These are phyloP conservation scores for Alternaria postmessia DNA, from an alignment of 2,329 filamentous ascomycete species.

Conservation along the genomic window DNA sequence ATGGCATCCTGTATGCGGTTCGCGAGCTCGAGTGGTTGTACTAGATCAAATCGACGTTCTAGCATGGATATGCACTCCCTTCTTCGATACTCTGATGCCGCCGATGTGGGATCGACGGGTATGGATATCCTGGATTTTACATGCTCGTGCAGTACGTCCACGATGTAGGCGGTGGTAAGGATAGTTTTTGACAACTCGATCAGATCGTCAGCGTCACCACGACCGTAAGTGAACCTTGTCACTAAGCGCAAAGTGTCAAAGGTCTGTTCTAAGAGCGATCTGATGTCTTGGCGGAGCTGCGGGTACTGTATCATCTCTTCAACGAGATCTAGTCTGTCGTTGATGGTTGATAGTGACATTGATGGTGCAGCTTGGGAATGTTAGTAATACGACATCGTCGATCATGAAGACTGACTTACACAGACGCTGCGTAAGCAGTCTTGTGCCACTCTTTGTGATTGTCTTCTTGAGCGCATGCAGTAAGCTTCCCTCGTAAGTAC, in stretches of 20 bases:
- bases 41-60: conserved; percentile 68
- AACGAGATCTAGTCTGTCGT: conserved; percentile 81
- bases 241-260: conserved; percentile 89
- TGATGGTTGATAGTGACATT: conserved; percentile 82
- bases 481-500: conserved; percentile 80
- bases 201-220: conserved; percentile 91
- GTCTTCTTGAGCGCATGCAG: conserved; percentile 90
- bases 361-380: conserved; percentile 73
- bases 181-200: conserved; percentile 85
- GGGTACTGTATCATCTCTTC: conserved; percentile 73
- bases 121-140: conserved; percentile 27
- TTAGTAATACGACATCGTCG: neutral
- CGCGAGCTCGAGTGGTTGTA: conserved; percentile 73
- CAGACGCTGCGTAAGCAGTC: conserved; percentile 85
- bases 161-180: conserved; percentile 73
- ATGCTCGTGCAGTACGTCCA: conserved; percentile 45
- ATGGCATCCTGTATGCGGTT: conserved; percentile 77
- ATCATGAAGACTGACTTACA: conserved; percentile 56
- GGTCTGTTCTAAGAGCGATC: conserved; percentile 73
- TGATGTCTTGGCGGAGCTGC: conserved; percentile 73
- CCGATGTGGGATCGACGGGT: conserved; percentile 10
- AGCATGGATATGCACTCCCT: conserved; percentile 53
- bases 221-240: conserved; percentile 91
- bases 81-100: conserved; percentile 21
- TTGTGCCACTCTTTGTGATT: conserved; percentile 87